A percentile compares a stretch with the other conserved stretches of the same genome.
phyloP scores from a whole-genome alignment of 768 basidiomycete species.

The Mycena albidolilacea region DNA sequence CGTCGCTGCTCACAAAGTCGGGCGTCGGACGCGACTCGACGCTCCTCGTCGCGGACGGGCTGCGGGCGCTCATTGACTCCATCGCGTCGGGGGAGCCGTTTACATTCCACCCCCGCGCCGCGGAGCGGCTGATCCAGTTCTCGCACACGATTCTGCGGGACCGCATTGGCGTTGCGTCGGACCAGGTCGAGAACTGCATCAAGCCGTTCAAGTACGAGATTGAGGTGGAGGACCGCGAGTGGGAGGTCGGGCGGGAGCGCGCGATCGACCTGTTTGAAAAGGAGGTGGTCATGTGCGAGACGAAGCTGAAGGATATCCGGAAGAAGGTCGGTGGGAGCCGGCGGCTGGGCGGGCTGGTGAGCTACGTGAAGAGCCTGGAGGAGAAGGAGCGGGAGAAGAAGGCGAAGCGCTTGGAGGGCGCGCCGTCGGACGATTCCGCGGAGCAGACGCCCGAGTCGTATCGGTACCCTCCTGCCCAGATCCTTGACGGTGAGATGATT shows the following conservation, averaged over 20 bases:
- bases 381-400: slow-evolving; percentile 80
- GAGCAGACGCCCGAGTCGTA: slow-evolving; percentile 77
- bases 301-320: slow-evolving; percentile 88
- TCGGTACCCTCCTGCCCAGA: slow-evolving; percentile 91
- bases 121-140: slow-evolving; percentile 92
- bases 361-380: slow-evolving; percentile 87
- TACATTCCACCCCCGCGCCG: slow-evolving; percentile 88
- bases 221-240: slow-evolving; percentile 93
- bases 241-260: slow-evolving; percentile 86
- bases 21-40: slow-evolving; percentile 97
- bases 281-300: slow-evolving; percentile 89
- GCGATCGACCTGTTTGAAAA: slow-evolving; percentile 87
- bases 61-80: slow-evolving; percentile 90
- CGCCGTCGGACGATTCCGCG: slow-evolving; percentile 52
- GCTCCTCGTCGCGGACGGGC: slow-evolving; percentile 92
- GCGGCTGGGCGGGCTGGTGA: slow-evolving; percentile 80
- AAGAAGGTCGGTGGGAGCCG: slow-evolving; percentile 91
- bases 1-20: slow-evolving; percentile 93
- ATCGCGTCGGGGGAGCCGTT: slow-evolving; percentile 94
- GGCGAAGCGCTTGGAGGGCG: slow-evolving; percentile 60
- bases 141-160: slow-evolving; percentile 95
- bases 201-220: slow-evolving; percentile 99
- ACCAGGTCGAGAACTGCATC: slow-evolving; percentile 99
- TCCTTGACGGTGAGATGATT: slow-evolving; percentile 81
- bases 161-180: slow-evolving; percentile 93